Percentiles rank a stretch among this genome's conserved stretches.
phyloP scores from a whole-genome alignment of 2,329 filamentous ascomycete genomes.

The Alternaria rosae region DNA sequence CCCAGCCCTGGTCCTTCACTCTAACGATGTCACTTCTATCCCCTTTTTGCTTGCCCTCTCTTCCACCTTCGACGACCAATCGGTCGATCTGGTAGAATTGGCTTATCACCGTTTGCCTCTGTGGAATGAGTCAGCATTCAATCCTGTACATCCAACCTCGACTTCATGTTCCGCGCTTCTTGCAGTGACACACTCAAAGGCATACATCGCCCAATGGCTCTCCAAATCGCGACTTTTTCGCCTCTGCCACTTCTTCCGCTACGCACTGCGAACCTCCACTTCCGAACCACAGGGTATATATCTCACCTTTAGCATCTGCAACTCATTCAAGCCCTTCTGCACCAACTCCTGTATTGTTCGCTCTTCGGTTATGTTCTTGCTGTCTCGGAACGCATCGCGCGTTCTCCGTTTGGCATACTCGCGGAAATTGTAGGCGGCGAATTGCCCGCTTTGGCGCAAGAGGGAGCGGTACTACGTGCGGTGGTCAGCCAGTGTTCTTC shows the following conservation, averaged over 20 bases:
- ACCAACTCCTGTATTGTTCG: constrained; percentile 85
- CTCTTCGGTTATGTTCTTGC: constrained; percentile 75
- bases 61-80: constrained; percentile 89
- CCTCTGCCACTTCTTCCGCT: neutral
- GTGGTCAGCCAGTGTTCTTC: constrained; percentile 7
- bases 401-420: constrained; percentile 94
- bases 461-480: constrained; percentile 82
- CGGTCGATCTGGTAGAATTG: constrained; percentile 93
- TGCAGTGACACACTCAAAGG: neutral
- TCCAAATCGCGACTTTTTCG: neutral
- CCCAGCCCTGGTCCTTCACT: constrained; percentile 70
- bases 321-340: constrained; percentile 83
- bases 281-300: neutral
- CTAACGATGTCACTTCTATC: constrained; percentile 71
- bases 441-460: constrained; percentile 83
- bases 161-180: neutral
- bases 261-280: neutral
- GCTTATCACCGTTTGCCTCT: constrained; percentile 95
- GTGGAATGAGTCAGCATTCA: constrained; percentile 51
- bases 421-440: constrained; percentile 95
- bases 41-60: constrained; percentile 76
- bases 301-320: constrained; percentile 87
- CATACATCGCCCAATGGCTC: constrained; percentile 4
- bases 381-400: constrained; percentile 86
- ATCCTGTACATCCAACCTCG: neutral